Evolutionary conservation across 164 flowering plant genomes (phyloP).

Genomic region (Malania oleifera): DNA sequence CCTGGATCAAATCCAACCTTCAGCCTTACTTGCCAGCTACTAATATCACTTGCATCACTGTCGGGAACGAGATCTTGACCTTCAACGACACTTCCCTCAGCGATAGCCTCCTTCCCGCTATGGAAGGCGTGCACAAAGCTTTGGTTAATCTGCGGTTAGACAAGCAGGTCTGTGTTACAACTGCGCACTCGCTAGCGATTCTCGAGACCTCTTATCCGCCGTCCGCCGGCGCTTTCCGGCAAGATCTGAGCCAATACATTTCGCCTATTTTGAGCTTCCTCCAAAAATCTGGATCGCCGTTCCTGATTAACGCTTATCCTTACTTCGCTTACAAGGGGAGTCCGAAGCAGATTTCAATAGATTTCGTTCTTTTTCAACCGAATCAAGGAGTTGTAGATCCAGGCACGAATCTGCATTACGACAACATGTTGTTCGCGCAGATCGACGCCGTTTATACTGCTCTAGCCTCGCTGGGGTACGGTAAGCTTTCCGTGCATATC

Average conservation of each 20-base stretch:
- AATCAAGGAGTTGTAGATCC: conserved; percentile 45
- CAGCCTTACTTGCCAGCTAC: conserved; percentile 40
- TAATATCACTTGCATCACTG: conserved; percentile 44
- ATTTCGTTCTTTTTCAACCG: conserved; percentile 48
- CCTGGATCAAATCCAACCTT: conserved; percentile 43
- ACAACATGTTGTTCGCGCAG: conserved; percentile 65
- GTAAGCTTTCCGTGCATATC: conserved; percentile 29
- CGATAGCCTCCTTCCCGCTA: conserved; percentile 48
- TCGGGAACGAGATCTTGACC: conserved; percentile 64
- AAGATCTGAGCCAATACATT: conserved; percentile 34
- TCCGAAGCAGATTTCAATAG: conserved; percentile 41
- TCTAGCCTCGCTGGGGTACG: conserved; percentile 33
- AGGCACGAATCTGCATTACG: conserved; percentile 37
- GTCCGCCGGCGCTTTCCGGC: conserved; percentile 53
- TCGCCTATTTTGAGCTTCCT: conserved; percentile 44
- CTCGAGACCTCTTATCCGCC: conserved; percentile 71
- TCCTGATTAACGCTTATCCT: conserved; percentile 74
- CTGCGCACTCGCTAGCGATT: conserved; percentile 57
- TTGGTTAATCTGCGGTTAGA: conserved; percentile 39
- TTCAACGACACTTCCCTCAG: conserved; percentile 40
- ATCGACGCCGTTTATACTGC: conserved; percentile 60
- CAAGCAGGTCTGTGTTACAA: conserved; percentile 57
- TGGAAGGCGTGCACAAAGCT: conserved; percentile 59
- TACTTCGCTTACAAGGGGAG: conserved; percentile 63
- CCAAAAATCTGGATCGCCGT: conserved; percentile 39